Base-by-base conservation (phyloP, 169 alveolate species). In the Cryptosporidium ubiquitum region DNA sequence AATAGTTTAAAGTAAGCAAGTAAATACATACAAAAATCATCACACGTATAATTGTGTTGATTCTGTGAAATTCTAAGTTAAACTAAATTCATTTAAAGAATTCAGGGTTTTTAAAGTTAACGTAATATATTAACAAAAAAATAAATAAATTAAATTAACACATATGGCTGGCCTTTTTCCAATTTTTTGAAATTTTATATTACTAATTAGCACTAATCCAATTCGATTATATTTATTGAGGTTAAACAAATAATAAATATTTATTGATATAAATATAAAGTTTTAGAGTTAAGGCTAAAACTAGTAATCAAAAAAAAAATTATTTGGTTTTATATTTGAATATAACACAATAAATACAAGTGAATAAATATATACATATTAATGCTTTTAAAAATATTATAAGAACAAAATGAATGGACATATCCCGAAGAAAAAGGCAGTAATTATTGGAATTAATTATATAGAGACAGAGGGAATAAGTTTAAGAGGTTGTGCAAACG, bases 401-500 rank as follows among this genome's bases (percentile, higher is more conserved):
- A 1, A 33, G 29, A 47, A 47, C 10, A 64, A 64, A 4, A 60
- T 69, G 64, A 69, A n/a, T 42, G 66, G 66, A 12, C n/a, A 70
- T 33, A 35, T 60, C 58, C 84, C 79, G 23, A 89, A 91, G 42
- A 89, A 85, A 57, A 94, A 93, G 85, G 98, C 98, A 14, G 97
- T 95, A 18, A 95, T 96, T 37, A 94, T 96, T 68, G 98, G 98
- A 40, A 94, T 95, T 71, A 94, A 91, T 74, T 95, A 96, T 91
- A 55, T 84, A 60, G 95, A 92, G 29, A 64, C 84, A 85, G 91
- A 92, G 49, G 93, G 91, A 20, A 92, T 91, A 58, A 70, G 85
- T 47, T 91, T 96, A 14, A 92, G 96, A 55, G 98, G 98, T 37
- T 84, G 96, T 42, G 96, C 94, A 69, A 96, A 96, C 92, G 98